Base-by-base conservation (phyloP, 805 yeast species). In the Torulaspora quercuum region DNA sequence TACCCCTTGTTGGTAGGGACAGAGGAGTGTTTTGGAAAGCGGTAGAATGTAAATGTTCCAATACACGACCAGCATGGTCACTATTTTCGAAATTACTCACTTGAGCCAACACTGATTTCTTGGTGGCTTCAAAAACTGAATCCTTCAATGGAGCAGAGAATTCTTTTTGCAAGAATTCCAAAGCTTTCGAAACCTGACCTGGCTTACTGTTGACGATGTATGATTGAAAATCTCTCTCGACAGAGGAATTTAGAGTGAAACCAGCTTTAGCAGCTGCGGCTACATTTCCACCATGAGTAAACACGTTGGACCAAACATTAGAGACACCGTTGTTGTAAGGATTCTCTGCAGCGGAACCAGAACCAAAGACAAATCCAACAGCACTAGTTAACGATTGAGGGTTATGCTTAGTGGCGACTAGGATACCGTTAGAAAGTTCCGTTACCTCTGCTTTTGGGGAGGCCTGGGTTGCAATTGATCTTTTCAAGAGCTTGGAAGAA, bases 11-110 rank as follows among this genome's bases (percentile, higher is more conserved):
- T 63, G 95, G 92, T 59, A 84, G 69, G 37, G 82, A 82, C 49
- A 84, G 70, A 19, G 92, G 79, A 55, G 86, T 79, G 57, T 87
- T 86, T 69, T 84, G 95, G 82, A 78, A 84, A 38, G 94, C 95
- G 45, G 89, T 75, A 43, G 89, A 76, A 57, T 79, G 76, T 69
- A 84, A 73, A 66, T 84, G 94, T 67, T 81, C 85, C 50, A 78
- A 54, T 34, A 80, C 82, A 45, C 65, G 63, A 65, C 70, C 73
- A 38, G 70, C 60, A 44, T 73, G 70, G 51, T 81, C 75, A 42
- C 52, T 61, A 35, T 66, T 59, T 68, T 84, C 94, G 44, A 80
- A 69, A 22, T 63, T 61, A 28, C 68, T 74, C 39, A 80, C 72
- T 45, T 68, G 61, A 13, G 65, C 61, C 38, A 70, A 59, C 45